These are phyloP conservation scores for Syncephalis plumigaleata DNA, from an alignment of 371 early-diverging fungal species.

Conservation along the genomic window DNA sequence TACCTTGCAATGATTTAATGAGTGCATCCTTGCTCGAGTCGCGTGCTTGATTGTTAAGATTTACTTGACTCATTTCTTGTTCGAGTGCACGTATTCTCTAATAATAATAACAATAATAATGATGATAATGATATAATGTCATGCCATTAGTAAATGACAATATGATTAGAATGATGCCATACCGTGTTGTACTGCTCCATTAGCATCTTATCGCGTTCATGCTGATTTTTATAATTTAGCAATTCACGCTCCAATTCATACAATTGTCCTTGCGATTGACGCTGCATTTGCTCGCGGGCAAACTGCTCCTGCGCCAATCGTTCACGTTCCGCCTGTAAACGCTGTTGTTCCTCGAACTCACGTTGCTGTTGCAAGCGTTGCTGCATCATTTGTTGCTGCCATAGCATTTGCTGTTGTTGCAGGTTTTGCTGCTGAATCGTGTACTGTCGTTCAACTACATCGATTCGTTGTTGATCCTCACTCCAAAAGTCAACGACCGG, in stretches of 20 bases:
- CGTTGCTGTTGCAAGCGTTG: constrained; percentile 38
- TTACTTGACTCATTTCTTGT: constrained; percentile 60
- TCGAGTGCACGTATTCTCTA: constrained; percentile 53
- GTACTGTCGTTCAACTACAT: constrained; percentile 22
- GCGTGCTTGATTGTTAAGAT: constrained; percentile 40
- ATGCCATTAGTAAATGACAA: too few species aligned
- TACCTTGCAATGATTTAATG: constrained; percentile 58
- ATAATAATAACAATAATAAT: constrained; percentile 6
- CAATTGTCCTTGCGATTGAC: constrained; percentile 54
- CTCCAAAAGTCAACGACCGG: constrained; percentile 26
- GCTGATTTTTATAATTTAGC: constrained; percentile 49
- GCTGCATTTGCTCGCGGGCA: constrained; percentile 50
- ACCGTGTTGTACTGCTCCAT: constrained; percentile 69
- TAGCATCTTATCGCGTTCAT: constrained; percentile 67
- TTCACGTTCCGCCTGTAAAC: constrained; percentile 40
- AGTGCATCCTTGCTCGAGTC: constrained; percentile 56
- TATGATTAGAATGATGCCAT: too few species aligned
- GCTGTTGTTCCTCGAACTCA: constrained; percentile 55
- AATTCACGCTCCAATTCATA: constrained; percentile 66
- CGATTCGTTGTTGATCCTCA: constrained; percentile 33
- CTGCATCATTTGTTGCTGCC: constrained; percentile 38
- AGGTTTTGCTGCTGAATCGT: constrained; percentile 52
- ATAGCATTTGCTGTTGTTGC: constrained; percentile 39
- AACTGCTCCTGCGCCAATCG: constrained; percentile 43
- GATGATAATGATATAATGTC: too few species aligned